These are phyloP conservation scores for Tolypocladium ophioglossoides DNA, from an alignment of 2,329 filamentous ascomycete genomes.

Conservation along the genomic window DNA sequence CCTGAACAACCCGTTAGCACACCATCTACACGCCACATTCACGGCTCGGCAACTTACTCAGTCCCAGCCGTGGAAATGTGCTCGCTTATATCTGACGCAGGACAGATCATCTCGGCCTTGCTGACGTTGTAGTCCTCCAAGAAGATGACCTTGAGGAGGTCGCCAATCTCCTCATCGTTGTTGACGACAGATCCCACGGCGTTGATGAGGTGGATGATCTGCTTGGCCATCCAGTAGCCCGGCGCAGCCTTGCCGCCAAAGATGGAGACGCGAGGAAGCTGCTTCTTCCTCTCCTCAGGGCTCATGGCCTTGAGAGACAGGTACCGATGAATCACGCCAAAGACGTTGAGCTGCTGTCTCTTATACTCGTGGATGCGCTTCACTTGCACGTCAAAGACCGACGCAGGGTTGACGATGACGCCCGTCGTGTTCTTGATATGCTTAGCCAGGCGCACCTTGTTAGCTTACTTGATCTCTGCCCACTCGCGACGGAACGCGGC, in stretches of 20 bases:
- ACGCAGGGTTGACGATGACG: constrained; percentile 73
- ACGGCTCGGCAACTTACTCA: constrained; percentile 42
- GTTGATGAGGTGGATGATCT: constrained; percentile 94
- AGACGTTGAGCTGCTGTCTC: constrained; percentile 97
- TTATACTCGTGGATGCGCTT: constrained; percentile 99
- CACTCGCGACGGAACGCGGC: constrained; percentile 88
- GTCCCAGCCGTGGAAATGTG: constrained; percentile 98
- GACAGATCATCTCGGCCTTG: constrained; percentile 94
- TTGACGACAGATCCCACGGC: constrained; percentile 84
- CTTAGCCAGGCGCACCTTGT: constrained; percentile 86
- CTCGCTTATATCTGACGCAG: constrained; percentile 92
- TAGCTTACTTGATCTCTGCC: constrained; percentile 92
- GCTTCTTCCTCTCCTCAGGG: constrained; percentile 75
- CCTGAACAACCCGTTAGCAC: constrained; percentile 20
- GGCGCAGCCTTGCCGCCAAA: constrained; percentile 97
- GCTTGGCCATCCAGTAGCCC: constrained; percentile 99
- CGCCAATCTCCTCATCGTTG: constrained; percentile 82
- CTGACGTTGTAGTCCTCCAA: constrained; percentile 98
- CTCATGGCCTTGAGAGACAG: constrained; percentile 78
- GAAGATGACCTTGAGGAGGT: constrained; percentile 94
- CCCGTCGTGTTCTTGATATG: constrained; percentile 78
- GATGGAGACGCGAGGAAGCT: constrained; percentile 80
- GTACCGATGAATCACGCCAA: constrained; percentile 93
- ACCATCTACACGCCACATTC: too few species aligned
- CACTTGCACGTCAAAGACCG: constrained; percentile 94